Base-by-base conservation (phyloP, 768 basidiomycete species). In the Hericium rajendrae region DNA sequence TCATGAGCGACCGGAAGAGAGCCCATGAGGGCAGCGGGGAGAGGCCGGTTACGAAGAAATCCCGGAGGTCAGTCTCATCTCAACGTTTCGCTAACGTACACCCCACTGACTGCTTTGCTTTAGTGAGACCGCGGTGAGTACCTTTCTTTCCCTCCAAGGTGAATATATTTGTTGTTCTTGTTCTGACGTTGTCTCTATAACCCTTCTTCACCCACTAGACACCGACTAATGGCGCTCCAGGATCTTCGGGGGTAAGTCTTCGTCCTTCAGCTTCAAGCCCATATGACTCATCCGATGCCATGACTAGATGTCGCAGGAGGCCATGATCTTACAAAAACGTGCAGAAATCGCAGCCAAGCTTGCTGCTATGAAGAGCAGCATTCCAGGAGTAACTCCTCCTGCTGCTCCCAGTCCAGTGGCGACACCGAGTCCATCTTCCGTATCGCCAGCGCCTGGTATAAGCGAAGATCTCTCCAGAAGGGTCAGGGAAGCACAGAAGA, bases 281-380 rank as follows among this genome's bases (percentile, higher is more conserved):
- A 11, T 43, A 4, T 37, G 16, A 22, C 55, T 56, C 53, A 58
- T 48, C 20, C 53, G 22, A 11, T 38, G 38, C 28, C 58, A 15
- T 37, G 9, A n/a, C 20, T 26, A 83, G 78, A 58, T 77, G 11
- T 74, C 79, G 38, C 74, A 74, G 60, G 80, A 82, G 62, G 86
- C 80, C 32, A 78, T 90, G 64, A 91, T 92, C 55, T 85, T 86
- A 20, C 86, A 88, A 71, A 90, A 89, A 71, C 79, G 85, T 40
- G 88, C 90, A 6, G 88, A 92, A 70, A 85, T 94, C 60, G 78
- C 86, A 11, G 91, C 92, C 15, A 93, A 91, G 69, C 76, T 90
- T 22, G 91, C 91, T 2, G 83, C 84, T 15, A 61, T 61, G 60
- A 60, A 58, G 69, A 20, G 68, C 50, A n/a, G 53, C 39, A 37